Conservation (phyloP, 2,329 filamentous ascomycete genomes). For the Fusarium protoensiforme region DNA sequence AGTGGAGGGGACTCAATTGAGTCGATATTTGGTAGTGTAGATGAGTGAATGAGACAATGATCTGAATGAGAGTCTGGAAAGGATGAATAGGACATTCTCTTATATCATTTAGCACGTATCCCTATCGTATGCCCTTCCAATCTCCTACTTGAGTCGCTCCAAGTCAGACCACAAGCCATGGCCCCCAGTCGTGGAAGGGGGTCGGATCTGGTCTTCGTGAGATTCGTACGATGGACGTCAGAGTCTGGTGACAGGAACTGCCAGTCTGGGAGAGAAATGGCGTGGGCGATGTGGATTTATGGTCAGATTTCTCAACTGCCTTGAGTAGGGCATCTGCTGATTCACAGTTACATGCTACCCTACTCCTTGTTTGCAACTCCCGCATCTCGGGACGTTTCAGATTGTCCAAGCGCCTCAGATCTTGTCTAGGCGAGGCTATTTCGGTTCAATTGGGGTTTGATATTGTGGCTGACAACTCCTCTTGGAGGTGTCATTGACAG, state of each 20-base stretch:
- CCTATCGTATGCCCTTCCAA: background rate
- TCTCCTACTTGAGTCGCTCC: background rate
- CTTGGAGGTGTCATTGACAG: too few species aligned
- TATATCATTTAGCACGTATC: conserved; percentile 22
- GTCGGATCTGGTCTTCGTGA: conserved; percentile 3
- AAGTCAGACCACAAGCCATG: conserved; percentile 22
- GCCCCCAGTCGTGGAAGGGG: conserved; percentile 1
- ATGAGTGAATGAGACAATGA: background rate
- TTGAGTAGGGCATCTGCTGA: conserved; percentile 11
- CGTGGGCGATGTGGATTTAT: conserved; percentile 25
- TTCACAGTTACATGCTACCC: background rate
- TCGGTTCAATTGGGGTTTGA: background rate
- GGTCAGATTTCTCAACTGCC: conserved; percentile 13
- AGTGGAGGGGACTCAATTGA: background rate
- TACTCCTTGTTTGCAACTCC: background rate
- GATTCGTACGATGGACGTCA: conserved; percentile 22
- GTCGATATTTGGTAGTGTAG: background rate
- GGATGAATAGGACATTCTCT: conserved; percentile 11
- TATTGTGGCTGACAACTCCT: too few species aligned
- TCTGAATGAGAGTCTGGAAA: background rate
- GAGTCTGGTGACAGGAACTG: conserved; percentile 2
- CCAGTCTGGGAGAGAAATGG: conserved; percentile 22
- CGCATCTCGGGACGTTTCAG: conserved; percentile 17
- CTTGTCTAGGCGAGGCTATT: background rate
- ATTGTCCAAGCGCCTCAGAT: conserved; percentile 5